phyloP scores from a whole-genome alignment of 129 eudicot genomes.

The Rutidosis leptorrhynchoides region DNA sequence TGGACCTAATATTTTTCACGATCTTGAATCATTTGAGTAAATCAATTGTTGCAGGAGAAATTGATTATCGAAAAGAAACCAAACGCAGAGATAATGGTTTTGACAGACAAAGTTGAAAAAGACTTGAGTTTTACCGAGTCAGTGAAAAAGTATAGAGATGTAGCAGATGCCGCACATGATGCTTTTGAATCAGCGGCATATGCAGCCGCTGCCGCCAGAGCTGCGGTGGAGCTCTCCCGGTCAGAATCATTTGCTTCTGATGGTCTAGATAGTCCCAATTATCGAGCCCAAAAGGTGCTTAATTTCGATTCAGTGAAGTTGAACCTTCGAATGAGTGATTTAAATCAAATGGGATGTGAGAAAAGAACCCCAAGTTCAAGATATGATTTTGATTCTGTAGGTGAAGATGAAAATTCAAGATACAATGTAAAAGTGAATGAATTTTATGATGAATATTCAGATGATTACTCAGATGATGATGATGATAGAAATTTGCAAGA shows the following conservation, averaged over 20 bases:
- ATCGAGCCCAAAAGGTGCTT: slow-evolving; percentile 14
- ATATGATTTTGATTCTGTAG: slow-evolving; percentile 32
- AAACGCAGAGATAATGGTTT: slow-evolving; percentile 8
- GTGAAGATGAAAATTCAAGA: slow-evolving; percentile 23
- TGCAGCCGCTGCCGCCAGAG: slow-evolving; percentile 81
- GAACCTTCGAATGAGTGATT: slow-evolving; percentile 19
- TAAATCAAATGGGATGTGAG: slow-evolving; percentile 6
- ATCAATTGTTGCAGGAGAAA: slow-evolving; percentile 29
- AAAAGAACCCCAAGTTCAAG: slow-evolving; percentile 27
- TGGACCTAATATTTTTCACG: neutral
- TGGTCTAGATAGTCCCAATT: slow-evolving; percentile 23
- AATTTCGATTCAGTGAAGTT: slow-evolving; percentile 19
- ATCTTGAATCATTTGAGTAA: neutral
- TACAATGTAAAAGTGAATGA: slow-evolving; percentile 23
- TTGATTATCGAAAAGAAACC: slow-evolving; percentile 1
- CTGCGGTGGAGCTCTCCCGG: slow-evolving; percentile 72
- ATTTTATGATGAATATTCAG: slow-evolving; percentile 35
- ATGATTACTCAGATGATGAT: slow-evolving; percentile 20
- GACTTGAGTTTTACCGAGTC: slow-evolving; percentile 40
- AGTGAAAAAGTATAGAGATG: slow-evolving; percentile 51
- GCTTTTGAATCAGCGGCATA: slow-evolving; percentile 78
- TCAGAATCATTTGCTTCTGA: slow-evolving; percentile 43
- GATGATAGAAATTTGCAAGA: slow-evolving; percentile 14
- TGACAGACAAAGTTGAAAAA: slow-evolving; percentile 27
- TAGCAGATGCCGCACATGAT: slow-evolving; percentile 74